Conservation (phyloP, 805 yeast species). For the Saccharomycopsis sp. region DNA sequence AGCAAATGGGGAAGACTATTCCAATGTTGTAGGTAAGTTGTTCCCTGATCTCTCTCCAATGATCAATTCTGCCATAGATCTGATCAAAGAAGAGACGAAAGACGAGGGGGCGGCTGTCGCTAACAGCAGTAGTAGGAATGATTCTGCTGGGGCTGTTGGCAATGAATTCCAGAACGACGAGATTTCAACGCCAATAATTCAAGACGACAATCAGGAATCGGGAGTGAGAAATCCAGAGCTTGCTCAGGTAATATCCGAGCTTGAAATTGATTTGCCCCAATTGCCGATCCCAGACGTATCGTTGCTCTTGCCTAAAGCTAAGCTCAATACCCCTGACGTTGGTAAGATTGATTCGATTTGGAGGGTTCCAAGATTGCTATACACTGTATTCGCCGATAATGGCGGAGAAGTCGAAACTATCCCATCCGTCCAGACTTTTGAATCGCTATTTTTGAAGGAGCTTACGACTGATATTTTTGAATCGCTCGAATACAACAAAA, state of each 20-base stretch:
- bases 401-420: conserved; percentile 52
- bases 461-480: conserved; percentile 66
- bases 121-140: background rate
- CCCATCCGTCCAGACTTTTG: conserved; percentile 44
- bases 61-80: background rate
- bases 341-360: conserved; percentile 62
- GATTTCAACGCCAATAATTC: conserved; percentile 24
- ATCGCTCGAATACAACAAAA: conserved; percentile 81
- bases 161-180: conserved; percentile 14
- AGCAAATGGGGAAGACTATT: conserved; percentile 36
- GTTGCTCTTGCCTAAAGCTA: conserved; percentile 21
- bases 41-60: conserved; percentile 32
- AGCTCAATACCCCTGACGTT: conserved; percentile 23
- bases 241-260: conserved; percentile 15
- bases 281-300: conserved; percentile 20
- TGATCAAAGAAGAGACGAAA: background rate
- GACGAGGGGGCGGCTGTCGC: background rate
- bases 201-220: conserved; percentile 32
- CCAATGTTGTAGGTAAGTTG: conserved; percentile 24
- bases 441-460: conserved; percentile 66
- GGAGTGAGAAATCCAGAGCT: conserved; percentile 28
- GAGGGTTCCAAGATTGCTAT: conserved; percentile 53
- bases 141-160: background rate
- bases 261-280: conserved; percentile 23
- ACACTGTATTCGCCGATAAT: conserved; percentile 52